phyloP scores from a whole-genome alignment of 768 basidiomycete genomes.

The Rhizopogon roseolus region DNA sequence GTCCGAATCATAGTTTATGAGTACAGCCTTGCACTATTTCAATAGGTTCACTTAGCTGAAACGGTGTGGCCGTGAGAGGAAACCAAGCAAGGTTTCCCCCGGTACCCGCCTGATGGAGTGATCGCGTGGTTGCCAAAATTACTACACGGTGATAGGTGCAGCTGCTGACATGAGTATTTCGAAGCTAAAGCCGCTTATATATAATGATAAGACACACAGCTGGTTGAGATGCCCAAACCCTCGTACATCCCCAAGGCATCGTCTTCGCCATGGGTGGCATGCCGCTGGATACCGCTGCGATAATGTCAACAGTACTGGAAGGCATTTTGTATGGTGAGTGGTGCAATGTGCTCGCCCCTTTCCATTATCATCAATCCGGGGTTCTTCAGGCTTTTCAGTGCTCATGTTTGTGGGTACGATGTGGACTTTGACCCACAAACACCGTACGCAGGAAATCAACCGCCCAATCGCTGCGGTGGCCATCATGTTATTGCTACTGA shows the following conservation, averaged over 20 bases:
- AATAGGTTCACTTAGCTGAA: too few relatives aligned
- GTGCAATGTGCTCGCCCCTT: background rate
- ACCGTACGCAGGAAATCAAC: slow-evolving; percentile 5
- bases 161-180: background rate
- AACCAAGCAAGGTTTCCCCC: too few relatives aligned
- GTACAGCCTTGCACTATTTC: too few relatives aligned
- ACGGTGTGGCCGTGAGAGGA: too few relatives aligned
- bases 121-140: background rate
- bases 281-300: slow-evolving; percentile 12
- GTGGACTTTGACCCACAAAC: slow-evolving; percentile 11
- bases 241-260: background rate
- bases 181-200: too few relatives aligned
- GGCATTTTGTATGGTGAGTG: slow-evolving; percentile 17
- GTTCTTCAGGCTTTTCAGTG: slow-evolving; percentile 17
- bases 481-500: slow-evolving; percentile 14
- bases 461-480: slow-evolving; percentile 11
- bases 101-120: background rate
- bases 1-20: too few relatives aligned
- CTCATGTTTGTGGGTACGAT: slow-evolving; percentile 21
- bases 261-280: background rate
- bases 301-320: slow-evolving; percentile 18
- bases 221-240: background rate
- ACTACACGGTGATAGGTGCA: background rate
- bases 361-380: background rate
- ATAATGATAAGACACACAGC: background rate